phyloP scores from a whole-genome alignment of 2,329 filamentous ascomycete species.

The Reticulascus tulasneorum region DNA sequence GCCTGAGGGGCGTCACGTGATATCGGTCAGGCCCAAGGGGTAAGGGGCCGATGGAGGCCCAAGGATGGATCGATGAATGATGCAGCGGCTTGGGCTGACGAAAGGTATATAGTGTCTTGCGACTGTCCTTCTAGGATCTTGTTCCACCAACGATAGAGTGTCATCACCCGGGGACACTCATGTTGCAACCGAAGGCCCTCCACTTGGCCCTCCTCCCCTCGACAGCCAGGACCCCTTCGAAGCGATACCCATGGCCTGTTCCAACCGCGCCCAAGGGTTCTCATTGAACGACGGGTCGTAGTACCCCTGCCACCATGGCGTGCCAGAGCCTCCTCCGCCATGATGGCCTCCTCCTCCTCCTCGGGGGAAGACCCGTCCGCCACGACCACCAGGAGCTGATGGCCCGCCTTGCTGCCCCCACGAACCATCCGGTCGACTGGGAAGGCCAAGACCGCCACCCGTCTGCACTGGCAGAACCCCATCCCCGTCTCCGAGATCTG shows the following conservation, averaged over 20 bases:
- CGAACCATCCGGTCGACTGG: slow-evolving; percentile 7
- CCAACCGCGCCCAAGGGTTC: slow-evolving; percentile 66
- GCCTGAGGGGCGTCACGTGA: slow-evolving; percentile 9
- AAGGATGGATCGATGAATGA: neutral
- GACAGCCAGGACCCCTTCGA: slow-evolving; percentile 42
- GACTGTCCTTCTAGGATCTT: no score
- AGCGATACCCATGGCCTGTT: slow-evolving; percentile 40
- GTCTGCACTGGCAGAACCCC: slow-evolving; percentile 1
- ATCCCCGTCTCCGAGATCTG: neutral
- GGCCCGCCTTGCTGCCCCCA: slow-evolving; percentile 6
- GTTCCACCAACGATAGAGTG: no score
- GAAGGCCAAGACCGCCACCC: slow-evolving; percentile 6
- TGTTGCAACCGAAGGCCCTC: no score
- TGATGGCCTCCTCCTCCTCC: slow-evolving; percentile 6
- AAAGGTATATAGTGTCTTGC: no score
- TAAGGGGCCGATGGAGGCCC: neutral
- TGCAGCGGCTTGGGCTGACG: neutral
- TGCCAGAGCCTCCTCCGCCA: slow-evolving; percentile 6
- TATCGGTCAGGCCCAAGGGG: neutral
- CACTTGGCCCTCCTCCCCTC: no score
- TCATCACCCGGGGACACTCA: no score
- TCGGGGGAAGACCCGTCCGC: neutral
- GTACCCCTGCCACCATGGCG: slow-evolving; percentile 61
- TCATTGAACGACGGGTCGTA: slow-evolving; percentile 67
- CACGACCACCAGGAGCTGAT: neutral